These are phyloP conservation scores for Penicillium rolfsii DNA, from an alignment of 2,329 filamentous ascomycete species.

Conservation along the genomic window DNA sequence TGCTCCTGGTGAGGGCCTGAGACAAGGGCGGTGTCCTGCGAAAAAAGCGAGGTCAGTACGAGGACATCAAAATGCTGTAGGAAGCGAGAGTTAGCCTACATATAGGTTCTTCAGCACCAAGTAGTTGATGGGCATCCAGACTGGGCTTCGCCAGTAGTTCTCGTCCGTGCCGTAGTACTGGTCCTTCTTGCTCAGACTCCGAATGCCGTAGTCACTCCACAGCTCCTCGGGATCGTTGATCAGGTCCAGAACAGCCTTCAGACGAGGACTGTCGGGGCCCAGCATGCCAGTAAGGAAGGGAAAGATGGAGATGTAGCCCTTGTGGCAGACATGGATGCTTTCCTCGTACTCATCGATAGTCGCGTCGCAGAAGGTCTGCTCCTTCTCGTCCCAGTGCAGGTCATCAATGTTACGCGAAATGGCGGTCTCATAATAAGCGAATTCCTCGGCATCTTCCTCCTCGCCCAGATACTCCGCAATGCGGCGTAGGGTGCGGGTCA, in stretches of 20 bases:
- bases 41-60: conserved; percentile 22
- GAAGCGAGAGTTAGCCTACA: conserved; percentile 58
- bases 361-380: conserved; percentile 87
- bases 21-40: conserved; percentile 65
- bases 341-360: conserved; percentile 97
- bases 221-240: conserved; percentile 80
- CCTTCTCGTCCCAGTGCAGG: conserved; percentile 84
- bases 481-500: conserved; percentile 81
- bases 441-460: conserved; percentile 73
- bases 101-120: conserved; percentile 76
- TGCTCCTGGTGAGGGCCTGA: conserved; percentile 68
- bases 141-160: conserved; percentile 94
- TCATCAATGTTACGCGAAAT: conserved; percentile 87
- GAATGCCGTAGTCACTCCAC: conserved; percentile 87
- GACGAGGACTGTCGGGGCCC: conserved; percentile 69
- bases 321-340: conserved; percentile 86
- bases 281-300: conserved; percentile 87
- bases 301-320: conserved; percentile 92
- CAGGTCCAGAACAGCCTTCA: conserved; percentile 75
- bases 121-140: conserved; percentile 98
- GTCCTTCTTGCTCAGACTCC: conserved; percentile 83
- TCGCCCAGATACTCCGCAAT: conserved; percentile 77
- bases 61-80: neutral
- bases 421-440: conserved; percentile 71
- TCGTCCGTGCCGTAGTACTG: conserved; percentile 85